A percentile compares a stretch with the other conserved stretches of the same genome.
These are phyloP conservation scores for Fusarium virguliforme DNA, from an alignment of 2,329 filamentous ascomycete species.

Conservation along the genomic window DNA sequence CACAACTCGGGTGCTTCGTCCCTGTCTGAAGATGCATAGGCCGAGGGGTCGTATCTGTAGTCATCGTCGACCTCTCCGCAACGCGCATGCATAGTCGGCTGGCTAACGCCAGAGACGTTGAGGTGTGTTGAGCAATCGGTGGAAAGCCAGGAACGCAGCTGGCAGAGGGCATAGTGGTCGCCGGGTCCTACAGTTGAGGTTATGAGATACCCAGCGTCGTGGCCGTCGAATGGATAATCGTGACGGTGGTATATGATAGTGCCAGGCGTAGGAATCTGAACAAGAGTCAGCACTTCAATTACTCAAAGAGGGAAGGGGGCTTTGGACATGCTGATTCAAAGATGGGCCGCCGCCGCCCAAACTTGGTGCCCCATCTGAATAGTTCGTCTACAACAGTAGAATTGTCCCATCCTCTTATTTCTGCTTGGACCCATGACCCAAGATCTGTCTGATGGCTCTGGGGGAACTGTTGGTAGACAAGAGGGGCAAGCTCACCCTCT, in stretches of 20 bases:
- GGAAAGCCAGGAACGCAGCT: background rate
- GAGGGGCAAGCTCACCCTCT: background rate
- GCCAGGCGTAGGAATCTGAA: background rate
- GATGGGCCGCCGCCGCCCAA: background rate
- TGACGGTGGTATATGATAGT: background rate
- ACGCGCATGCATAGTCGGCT: background rate
- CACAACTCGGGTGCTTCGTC: background rate
- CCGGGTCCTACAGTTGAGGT: background rate
- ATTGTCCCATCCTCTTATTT: background rate
- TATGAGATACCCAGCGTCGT: background rate
- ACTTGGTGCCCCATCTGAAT: background rate
- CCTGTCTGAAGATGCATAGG: accelerated
- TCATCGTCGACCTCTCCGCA: background rate
- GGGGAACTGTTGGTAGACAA: background rate
- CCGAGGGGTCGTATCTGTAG: background rate
- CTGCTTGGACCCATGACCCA: background rate
- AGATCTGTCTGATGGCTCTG: background rate
- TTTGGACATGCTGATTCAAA: background rate
- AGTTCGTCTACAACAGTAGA: background rate
- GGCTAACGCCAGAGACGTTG: background rate
- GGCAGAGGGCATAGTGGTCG: background rate
- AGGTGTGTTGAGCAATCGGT: background rate
- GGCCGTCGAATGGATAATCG: accelerated
- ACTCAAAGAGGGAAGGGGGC: too few relatives aligned
- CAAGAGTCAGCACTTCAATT: background rate